Evolutionary conservation across 306 rosid species (phyloP).

Genomic region (Cucumis hystrix): DNA sequence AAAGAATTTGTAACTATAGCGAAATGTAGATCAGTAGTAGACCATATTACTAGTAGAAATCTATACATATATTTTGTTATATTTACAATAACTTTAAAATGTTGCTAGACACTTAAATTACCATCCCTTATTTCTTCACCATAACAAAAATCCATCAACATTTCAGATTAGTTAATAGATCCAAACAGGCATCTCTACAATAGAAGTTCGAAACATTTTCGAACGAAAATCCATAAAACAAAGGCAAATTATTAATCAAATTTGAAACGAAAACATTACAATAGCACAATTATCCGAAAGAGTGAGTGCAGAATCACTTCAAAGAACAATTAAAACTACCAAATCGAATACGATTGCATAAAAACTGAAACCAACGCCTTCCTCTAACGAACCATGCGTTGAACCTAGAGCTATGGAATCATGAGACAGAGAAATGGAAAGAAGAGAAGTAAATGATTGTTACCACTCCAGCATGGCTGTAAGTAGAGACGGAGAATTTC

Average conservation of each 20-base stretch:
- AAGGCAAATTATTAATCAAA: background rate
- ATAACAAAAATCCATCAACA: background rate
- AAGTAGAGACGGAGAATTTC: conserved; percentile 59
- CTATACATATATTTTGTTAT: too few relatives aligned
- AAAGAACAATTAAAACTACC: background rate
- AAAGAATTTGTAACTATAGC: too few relatives aligned
- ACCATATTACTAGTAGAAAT: too few relatives aligned
- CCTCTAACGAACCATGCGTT: background rate
- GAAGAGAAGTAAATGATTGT: background rate
- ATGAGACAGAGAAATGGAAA: background rate
- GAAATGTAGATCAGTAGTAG: too few relatives aligned
- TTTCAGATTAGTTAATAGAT: background rate
- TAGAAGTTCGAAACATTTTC: background rate
- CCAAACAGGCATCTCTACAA: background rate
- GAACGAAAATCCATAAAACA: background rate
- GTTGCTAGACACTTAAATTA: too few relatives aligned
- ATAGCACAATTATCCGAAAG: background rate
- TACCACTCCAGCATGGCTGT: conserved; percentile 78
- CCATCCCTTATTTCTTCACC: too few relatives aligned
- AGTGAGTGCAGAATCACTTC: background rate
- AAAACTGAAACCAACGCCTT: background rate
- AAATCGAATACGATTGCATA: background rate
- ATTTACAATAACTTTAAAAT: too few relatives aligned
- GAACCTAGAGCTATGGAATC: background rate
- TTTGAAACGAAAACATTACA: background rate